A percentile compares a stretch with the other conserved stretches of the same genome.
phyloP scores from a whole-genome alignment of 495 filamentous ascomycete species.

The Aspergillus steynii region DNA sequence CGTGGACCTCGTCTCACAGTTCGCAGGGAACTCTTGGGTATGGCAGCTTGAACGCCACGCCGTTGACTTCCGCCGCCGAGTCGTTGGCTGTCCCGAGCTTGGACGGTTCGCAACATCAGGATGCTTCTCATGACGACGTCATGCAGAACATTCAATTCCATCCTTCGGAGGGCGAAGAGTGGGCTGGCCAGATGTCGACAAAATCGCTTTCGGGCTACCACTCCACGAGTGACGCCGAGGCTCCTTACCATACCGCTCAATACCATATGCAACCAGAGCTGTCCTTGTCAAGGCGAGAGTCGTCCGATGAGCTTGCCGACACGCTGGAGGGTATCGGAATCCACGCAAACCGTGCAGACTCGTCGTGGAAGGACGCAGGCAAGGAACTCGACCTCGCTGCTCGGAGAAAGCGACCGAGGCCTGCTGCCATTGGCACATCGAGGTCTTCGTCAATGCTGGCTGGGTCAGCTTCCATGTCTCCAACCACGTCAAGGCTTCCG shows the following conservation, averaged over 20 bases:
- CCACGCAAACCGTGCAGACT: conserved; percentile 27
- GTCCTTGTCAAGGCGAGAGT: conserved; percentile 37
- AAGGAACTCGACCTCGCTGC: conserved; percentile 55
- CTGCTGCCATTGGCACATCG: conserved; percentile 53
- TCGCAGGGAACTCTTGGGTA: conserved; percentile 32
- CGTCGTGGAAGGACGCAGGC: conserved; percentile 41
- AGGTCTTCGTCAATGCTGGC: conserved; percentile 36
- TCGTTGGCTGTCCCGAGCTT: conserved; percentile 22
- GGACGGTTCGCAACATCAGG: conserved; percentile 11
- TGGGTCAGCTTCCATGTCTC: conserved; percentile 44
- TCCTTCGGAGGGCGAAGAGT: conserved; percentile 28
- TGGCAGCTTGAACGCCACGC: conserved; percentile 17
- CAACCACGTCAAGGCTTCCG: conserved; percentile 35
- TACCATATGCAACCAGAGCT: conserved; percentile 41
- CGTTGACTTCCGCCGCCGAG: conserved; percentile 20
- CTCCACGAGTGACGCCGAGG: conserved; percentile 26
- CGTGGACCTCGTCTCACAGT: conserved; percentile 37
- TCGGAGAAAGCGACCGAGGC: conserved; percentile 53
- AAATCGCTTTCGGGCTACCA: conserved; percentile 25
- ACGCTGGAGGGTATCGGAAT: conserved; percentile 46
- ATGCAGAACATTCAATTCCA: conserved; percentile 15
- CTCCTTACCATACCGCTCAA: conserved; percentile 35
- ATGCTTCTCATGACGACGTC: conserved; percentile 8
- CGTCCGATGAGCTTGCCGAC: conserved; percentile 42
- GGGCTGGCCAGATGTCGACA: conserved; percentile 27